These are phyloP conservation scores for Trichoderma sp. DNA, from an alignment of 2,329 filamentous ascomycete genomes.

Conservation along the genomic window DNA sequence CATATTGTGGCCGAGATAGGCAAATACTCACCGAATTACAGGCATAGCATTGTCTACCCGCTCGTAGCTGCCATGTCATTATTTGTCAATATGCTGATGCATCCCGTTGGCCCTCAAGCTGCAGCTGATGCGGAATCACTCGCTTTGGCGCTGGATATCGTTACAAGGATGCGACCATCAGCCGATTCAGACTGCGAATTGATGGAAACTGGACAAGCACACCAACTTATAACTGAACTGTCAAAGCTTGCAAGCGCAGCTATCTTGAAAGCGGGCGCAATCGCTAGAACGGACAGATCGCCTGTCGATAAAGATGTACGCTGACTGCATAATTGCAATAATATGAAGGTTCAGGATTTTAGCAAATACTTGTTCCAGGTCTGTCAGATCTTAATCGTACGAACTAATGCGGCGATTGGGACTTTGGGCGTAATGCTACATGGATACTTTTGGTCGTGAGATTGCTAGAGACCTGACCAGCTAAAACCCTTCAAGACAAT, in stretches of 20 bases:
- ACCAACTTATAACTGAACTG: neutral
- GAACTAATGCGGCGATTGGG: neutral
- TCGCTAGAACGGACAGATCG: neutral
- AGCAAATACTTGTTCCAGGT: neutral
- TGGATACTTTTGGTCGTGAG: neutral
- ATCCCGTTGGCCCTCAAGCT: neutral
- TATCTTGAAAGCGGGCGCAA: neutral
- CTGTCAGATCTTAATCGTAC: neutral
- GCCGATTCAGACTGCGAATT: neutral
- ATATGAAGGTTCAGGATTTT: neutral
- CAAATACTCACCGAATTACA: neutral
- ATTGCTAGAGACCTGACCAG: neutral
- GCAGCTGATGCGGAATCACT: neutral
- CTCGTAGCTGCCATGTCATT: neutral
- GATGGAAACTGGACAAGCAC: neutral
- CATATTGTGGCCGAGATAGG: neutral
- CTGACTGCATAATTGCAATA: neutral
- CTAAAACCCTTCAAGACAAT: neutral
- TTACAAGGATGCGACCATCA: neutral
- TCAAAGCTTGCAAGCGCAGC: neutral
- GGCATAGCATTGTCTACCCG: neutral
- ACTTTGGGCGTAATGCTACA: neutral
- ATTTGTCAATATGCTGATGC: neutral
- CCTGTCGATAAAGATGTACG: neutral
- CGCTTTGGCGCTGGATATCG: neutral